Evolutionary conservation across 2,329 filamentous ascomycete species (phyloP).

Genomic region (Lomentospora prolificans): DNA sequence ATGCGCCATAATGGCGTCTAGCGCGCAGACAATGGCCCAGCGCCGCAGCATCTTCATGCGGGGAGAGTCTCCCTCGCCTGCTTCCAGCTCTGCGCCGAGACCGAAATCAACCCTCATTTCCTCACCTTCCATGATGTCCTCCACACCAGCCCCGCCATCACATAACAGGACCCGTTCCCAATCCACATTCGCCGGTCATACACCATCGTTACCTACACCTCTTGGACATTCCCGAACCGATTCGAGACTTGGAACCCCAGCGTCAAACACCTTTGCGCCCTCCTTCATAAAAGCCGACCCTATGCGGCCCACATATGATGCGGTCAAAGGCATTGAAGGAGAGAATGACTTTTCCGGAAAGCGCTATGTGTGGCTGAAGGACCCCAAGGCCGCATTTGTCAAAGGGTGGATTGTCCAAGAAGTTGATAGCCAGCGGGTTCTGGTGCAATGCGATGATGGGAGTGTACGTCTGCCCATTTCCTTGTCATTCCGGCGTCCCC

Average conservation of each 20-base stretch:
- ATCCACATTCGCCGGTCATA: neutral
- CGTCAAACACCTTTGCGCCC: constrained; percentile 81
- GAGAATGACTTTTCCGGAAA: constrained; percentile 99
- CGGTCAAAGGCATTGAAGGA: constrained; percentile 71
- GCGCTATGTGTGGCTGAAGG: constrained; percentile 94
- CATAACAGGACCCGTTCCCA: constrained; percentile 61
- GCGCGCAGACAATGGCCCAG: constrained; percentile 37
- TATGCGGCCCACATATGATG: constrained; percentile 45
- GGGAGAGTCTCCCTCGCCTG: constrained; percentile 57
- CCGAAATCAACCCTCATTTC: constrained; percentile 70
- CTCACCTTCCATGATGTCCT: constrained; percentile 40
- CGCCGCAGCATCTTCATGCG: constrained; percentile 73
- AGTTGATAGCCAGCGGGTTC: constrained; percentile 53
- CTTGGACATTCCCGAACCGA: constrained; percentile 36
- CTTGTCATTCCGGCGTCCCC: neutral
- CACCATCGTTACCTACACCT: constrained; percentile 18
- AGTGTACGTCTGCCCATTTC: constrained; percentile 47
- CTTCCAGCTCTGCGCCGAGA: constrained; percentile 40
- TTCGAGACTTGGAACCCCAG: constrained; percentile 54
- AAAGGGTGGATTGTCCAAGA: constrained; percentile 90
- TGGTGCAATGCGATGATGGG: constrained; percentile 91
- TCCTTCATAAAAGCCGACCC: constrained; percentile 91
- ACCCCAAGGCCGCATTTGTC: constrained; percentile 78
- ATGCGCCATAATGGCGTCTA: constrained; percentile 33
- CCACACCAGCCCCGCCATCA: constrained; percentile 29